Percentiles rank a stretch among this genome's conserved stretches.
phyloP scores from a whole-genome alignment of 257 asterid species.

The Salvia miltiorrhiza region DNA sequence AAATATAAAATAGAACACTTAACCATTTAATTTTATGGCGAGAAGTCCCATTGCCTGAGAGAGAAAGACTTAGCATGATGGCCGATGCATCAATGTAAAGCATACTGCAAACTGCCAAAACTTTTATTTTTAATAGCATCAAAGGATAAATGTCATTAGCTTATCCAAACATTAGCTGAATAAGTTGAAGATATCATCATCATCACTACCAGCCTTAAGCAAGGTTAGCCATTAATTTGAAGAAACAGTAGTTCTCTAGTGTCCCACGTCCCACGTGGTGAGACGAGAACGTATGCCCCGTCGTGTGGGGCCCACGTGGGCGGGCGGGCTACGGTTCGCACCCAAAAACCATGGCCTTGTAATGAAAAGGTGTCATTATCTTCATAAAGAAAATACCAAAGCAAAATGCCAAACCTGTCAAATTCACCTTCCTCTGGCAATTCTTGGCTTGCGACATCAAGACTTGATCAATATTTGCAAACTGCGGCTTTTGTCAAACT shows the following conservation, averaged over 20 bases:
- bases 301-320: background rate
- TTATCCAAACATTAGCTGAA: slow-evolving; percentile 1
- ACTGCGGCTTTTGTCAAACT: slow-evolving; percentile 10
- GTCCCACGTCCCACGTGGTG: background rate
- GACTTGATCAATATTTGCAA: slow-evolving; percentile 17
- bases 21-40: too few relatives aligned
- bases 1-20: background rate
- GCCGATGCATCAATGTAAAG: background rate
- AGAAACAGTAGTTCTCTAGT: background rate
- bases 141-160: background rate
- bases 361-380: background rate
- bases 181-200: slow-evolving; percentile 8
- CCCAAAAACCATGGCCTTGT: background rate
- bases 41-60: background rate
- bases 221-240: slow-evolving; percentile 7
- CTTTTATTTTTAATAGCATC: background rate
- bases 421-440: background rate
- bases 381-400: background rate
- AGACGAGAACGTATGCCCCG: background rate
- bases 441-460: slow-evolving; percentile 11
- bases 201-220: background rate
- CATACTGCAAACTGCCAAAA: background rate
- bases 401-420: slow-evolving; percentile 29
- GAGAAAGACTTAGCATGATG: background rate
- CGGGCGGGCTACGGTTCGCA: background rate